These are phyloP conservation scores for Glutinoglossum americanum DNA, from an alignment of 495 filamentous ascomycete species.

Conservation along the genomic window DNA sequence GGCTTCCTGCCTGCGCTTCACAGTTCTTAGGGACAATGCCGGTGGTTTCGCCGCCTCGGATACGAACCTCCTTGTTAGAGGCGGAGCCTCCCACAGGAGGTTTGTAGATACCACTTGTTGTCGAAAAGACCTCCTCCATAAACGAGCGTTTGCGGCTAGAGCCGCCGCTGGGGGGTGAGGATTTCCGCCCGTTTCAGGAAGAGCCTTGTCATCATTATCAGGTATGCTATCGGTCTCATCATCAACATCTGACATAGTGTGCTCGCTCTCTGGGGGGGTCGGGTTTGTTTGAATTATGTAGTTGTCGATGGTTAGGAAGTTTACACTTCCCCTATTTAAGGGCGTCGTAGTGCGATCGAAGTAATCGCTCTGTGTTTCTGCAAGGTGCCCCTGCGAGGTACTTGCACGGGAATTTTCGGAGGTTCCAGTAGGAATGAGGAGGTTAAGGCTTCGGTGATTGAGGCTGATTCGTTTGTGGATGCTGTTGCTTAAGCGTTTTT, in stretches of 20 bases:
- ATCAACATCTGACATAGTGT: constrained; percentile 9
- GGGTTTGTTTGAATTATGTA: constrained; percentile 18
- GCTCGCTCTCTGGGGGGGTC: constrained; percentile 24
- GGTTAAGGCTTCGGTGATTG: neutral
- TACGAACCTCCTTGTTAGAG: neutral
- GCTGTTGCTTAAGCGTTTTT: neutral
- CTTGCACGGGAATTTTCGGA: constrained; percentile 14
- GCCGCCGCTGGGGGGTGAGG: neutral
- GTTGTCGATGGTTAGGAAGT: constrained; percentile 20
- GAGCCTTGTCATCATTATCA: neutral
- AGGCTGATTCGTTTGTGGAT: neutral
- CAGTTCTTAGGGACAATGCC: constrained; percentile 13
- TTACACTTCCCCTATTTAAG: constrained; percentile 17
- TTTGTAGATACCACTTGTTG: neutral
- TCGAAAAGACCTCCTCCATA: constrained; percentile 15
- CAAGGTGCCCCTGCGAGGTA: constrained; percentile 16
- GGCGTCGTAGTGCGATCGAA: constrained; percentile 20
- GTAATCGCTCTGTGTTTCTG: constrained; percentile 24
- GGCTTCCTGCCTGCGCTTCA: neutral
- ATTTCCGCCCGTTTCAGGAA: neutral
- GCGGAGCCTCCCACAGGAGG: neutral
- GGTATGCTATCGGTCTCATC: neutral
- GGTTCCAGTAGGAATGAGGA: constrained; percentile 4
- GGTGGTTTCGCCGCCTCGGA: constrained; percentile 17
- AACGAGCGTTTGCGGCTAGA: constrained; percentile 10